Evolutionary conservation across 208 protist genomes (phyloP), one percentile per base, ranked within the genome.

Genomic region (Leishmania turanica): DNA sequence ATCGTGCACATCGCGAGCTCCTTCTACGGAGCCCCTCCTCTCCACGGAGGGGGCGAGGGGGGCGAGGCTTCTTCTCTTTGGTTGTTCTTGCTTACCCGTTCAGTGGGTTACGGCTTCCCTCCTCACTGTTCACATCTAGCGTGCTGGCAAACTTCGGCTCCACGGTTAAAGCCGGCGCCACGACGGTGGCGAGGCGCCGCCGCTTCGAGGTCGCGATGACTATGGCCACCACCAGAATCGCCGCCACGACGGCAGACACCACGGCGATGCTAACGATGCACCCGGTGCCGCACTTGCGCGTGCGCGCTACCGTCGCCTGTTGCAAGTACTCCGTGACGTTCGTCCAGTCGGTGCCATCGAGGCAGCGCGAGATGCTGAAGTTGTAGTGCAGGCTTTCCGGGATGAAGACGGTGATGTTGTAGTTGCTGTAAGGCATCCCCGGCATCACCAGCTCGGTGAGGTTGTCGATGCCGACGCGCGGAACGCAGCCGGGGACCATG

Each of bases 181-280:
- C 84, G 24, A 95, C 93, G 24, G 90, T 89, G 62, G 93, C 93
- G 37, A 95, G 78, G 17, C 93, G 91, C 45, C 84, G 75, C 13
- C 91, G 91, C 86, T 96, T 96, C 65, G 91, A 95, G 17, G 86
- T 91, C n/a, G 92, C 37, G 8, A 96, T 91, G 56, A 96, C 89
- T 3, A 93, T 73, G 3, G 88, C 51, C 3, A 92, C 87, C 47
- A 95, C 87, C 34, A 95, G 79, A 24, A 89, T 81, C 19, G 87
- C 79, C n/a, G 88, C 83, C 31, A 95, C 82, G 27, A 95, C 86
- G 13, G 93, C 90, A 37, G 84, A 82, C 49, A 75, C 90, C 6
- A 95, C 88, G 42, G 93, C 93, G 47, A 96, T 79, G 45, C 82
- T 90, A 34, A 96, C 90, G 60, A 96, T 93, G 82, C 93, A 96